Conservation (phyloP, 139 green algal species). For the Tetraselmis chui region DNA sequence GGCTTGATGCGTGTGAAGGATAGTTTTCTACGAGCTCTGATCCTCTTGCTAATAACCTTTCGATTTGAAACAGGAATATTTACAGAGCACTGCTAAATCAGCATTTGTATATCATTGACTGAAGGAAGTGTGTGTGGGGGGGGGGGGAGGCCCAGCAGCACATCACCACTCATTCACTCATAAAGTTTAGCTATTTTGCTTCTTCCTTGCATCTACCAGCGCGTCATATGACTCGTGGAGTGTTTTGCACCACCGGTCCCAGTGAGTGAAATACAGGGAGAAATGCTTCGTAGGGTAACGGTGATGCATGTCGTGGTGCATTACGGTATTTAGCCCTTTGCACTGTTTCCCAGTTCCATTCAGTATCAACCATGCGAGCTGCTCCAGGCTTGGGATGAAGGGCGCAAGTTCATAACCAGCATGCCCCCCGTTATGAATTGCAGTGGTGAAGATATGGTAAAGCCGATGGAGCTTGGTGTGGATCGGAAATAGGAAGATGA, state of each 20-base stretch:
- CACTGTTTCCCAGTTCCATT: neutral
- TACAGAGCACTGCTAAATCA: no score
- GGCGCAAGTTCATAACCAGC: conserved; percentile 80
- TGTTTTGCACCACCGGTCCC: conserved; percentile 64
- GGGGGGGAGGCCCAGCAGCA: no score
- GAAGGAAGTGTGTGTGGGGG: no score
- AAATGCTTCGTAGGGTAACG: conserved; percentile 63
- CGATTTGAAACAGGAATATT: no score
- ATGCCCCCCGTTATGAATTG: conserved; percentile 78
- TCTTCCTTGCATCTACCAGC: neutral
- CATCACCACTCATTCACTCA: no score
- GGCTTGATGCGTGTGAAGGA: no score
- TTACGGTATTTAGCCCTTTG: conserved; percentile 72
- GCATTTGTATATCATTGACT: no score
- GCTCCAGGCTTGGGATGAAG: conserved; percentile 66
- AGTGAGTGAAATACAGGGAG: conserved; percentile 89
- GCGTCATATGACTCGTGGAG: conserved; percentile 59
- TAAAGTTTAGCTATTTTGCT: no score
- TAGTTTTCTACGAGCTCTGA: no score
- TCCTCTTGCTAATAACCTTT: no score
- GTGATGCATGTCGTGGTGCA: conserved; percentile 86
- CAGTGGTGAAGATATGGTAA: conserved; percentile 80
- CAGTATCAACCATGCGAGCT: conserved; percentile 4
- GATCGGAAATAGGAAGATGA: conserved; percentile 72
- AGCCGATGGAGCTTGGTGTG: conserved; percentile 65